phyloP scores from a whole-genome alignment of 2,329 filamentous ascomycete genomes.

The Aurifilum marmelostoma region DNA sequence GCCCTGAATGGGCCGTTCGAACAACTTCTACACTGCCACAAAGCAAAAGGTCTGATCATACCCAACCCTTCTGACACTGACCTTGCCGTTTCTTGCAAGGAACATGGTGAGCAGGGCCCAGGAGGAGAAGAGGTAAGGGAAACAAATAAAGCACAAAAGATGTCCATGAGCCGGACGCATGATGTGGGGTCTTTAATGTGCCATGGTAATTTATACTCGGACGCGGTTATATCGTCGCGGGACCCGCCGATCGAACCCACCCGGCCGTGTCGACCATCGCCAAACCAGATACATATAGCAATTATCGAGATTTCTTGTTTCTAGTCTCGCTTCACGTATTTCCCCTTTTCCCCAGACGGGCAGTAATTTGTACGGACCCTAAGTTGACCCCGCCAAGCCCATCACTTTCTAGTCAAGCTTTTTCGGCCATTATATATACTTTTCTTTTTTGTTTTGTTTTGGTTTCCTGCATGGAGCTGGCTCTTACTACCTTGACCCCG shows the following conservation, averaged over 20 bases:
- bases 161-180: background rate
- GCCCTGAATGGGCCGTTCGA: background rate
- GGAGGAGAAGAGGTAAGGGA: background rate
- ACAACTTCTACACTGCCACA: constrained; percentile 1
- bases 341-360: background rate
- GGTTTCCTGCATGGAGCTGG: constrained; percentile 4
- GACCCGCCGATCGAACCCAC: constrained; percentile 6
- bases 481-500: background rate
- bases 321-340: background rate
- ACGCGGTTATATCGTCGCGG: background rate
- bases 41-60: background rate
- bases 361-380: background rate
- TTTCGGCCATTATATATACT: constrained; percentile 7
- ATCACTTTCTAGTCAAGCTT: constrained; percentile 11
- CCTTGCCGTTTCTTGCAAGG: background rate
- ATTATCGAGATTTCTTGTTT: background rate
- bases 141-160: too few relatives aligned
- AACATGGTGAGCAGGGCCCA: background rate
- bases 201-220: background rate
- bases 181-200: constrained; percentile 14
- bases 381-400: constrained; percentile 6
- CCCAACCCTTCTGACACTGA: background rate
- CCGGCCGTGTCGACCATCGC: background rate
- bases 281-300: constrained; percentile 6
- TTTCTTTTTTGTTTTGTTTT: background rate